Conservation (phyloP, 2,329 filamentous ascomycete species). For the Amylocarpus encephaloides region DNA sequence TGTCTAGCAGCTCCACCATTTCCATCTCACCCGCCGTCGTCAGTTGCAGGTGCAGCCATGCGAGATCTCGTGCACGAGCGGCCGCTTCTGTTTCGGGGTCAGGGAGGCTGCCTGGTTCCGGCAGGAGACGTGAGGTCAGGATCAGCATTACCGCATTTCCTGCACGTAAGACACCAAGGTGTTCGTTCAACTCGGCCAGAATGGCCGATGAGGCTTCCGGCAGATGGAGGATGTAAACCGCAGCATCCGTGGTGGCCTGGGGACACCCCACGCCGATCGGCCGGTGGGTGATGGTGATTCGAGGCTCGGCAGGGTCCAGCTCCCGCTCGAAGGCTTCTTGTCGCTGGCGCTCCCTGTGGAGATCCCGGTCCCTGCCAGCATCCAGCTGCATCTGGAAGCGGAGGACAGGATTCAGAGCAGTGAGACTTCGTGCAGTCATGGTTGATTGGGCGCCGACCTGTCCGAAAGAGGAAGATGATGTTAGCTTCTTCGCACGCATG, state of each 20-base stretch:
- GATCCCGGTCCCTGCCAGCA: too few species aligned
- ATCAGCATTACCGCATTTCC: neutral
- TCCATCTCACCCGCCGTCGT: neutral
- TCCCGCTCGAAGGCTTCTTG: too few species aligned
- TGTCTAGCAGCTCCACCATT: neutral
- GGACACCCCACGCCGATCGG: too few species aligned
- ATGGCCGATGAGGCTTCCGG: neutral
- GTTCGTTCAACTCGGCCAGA: neutral
- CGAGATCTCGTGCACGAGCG: neutral
- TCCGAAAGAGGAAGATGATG: too few species aligned
- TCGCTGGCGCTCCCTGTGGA: too few species aligned
- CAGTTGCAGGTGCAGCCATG: neutral
- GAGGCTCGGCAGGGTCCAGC: too few species aligned
- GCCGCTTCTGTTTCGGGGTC: neutral
- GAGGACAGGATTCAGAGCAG: neutral
- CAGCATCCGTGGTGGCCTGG: neutral
- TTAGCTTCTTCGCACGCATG: too few species aligned
- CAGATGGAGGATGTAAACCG: neutral
- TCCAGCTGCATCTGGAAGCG: neutral
- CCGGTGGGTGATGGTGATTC: too few species aligned
- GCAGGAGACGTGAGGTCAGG: neutral
- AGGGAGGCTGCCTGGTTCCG: neutral
- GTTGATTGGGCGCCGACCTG: neutral
- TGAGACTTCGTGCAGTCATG: neutral
- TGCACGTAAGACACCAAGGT: neutral